Conservation (phyloP, 371 early-diverging fungal genomes). For the Syncephalastrum sp. region DNA sequence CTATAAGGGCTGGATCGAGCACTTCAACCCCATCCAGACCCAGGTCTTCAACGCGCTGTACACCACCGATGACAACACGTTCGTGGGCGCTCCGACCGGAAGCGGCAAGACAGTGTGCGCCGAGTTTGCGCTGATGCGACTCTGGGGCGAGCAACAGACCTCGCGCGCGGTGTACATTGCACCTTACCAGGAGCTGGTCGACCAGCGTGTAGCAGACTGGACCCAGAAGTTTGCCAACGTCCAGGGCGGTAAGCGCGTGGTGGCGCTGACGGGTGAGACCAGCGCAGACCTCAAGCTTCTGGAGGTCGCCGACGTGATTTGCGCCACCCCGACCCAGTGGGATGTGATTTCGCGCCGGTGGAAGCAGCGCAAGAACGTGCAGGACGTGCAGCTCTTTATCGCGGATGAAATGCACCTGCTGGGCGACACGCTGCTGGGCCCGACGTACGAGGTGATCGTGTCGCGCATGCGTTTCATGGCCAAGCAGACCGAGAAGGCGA, state of each 20-base stretch:
- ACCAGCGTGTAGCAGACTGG: conserved; percentile 80
- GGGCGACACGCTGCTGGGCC: conserved; percentile 77
- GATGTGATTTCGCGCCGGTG: conserved; percentile 96
- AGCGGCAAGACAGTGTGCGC: conserved; percentile 97
- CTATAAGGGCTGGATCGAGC: conserved; percentile 59
- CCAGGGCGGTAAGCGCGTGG: conserved; percentile 78
- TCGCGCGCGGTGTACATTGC: conserved; percentile 90
- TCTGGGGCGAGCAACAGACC: conserved; percentile 67
- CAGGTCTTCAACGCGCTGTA: conserved; percentile 93
- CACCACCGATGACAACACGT: conserved; percentile 85
- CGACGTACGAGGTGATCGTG: conserved; percentile 88
- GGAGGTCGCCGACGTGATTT: conserved; percentile 86
- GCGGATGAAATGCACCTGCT: conserved; percentile 97
- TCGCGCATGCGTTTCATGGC: conserved; percentile 93
- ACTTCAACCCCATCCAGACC: conserved; percentile 98
- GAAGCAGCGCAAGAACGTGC: conserved; percentile 91
- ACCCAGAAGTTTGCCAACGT: conserved; percentile 64
- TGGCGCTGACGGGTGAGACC: conserved; percentile 93
- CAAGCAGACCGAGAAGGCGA: conserved; percentile 74
- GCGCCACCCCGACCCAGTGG: conserved; percentile 98
- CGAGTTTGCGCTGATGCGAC: conserved; percentile 90
- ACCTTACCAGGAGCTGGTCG: conserved; percentile 88
- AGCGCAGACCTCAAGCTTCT: conserved; percentile 87
- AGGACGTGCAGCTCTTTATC: conserved; percentile 87
- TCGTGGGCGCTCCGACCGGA: conserved; percentile 97